Evolutionary conservation across 345 rosid species (phyloP), one percentile per base, ranked within the genome.

Genomic region (Leavenworthia alabamica): DNA sequence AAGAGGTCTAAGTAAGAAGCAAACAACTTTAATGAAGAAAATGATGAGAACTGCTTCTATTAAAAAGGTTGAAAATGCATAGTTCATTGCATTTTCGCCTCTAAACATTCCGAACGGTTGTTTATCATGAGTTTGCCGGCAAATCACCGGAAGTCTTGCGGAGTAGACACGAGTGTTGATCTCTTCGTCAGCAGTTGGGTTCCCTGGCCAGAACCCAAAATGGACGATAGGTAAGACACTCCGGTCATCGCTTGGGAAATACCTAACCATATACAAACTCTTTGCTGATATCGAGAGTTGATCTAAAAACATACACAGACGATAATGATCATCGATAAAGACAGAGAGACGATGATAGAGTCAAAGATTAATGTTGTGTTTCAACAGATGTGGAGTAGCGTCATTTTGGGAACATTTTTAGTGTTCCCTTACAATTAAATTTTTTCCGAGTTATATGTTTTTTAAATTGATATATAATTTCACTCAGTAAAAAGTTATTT

Each of bases 1-100:
- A 33, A 86, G 74, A 42, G 96, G 95, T 45, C 75, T 80, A 71
- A 91, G 90, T 66, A 86, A 64, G 45, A 72, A 62, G n/a, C 82
- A 79, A 54, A 79, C 11, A 4, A 37, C 1, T 16, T 76, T 75
- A 11, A 82, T 72, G 42, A 62, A 47, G 1, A 74, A 1, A 28
- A 88, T 75, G 37, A 79, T 60, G 37, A 88, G 32, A 29, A 77
- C 8, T 1, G 80, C 27, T 59, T 77, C 86, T 1, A 80, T 33
- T 15, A 90, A 19, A 33, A 86, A 40, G 6, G 77, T 33, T 3
- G 70, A 71, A 53, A 78, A 78, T 43, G 80, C 48, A 36, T 51
- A 75, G 7, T 58, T 42, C 61, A 83, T 51, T 0, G 80, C 83
- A 68, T 65, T 75, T 26, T 73, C 73, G 12, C 84, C 81, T 57